Conservation (phyloP, 1,284 basidiomycete species). For the Bjerkandera adusta region DNA sequence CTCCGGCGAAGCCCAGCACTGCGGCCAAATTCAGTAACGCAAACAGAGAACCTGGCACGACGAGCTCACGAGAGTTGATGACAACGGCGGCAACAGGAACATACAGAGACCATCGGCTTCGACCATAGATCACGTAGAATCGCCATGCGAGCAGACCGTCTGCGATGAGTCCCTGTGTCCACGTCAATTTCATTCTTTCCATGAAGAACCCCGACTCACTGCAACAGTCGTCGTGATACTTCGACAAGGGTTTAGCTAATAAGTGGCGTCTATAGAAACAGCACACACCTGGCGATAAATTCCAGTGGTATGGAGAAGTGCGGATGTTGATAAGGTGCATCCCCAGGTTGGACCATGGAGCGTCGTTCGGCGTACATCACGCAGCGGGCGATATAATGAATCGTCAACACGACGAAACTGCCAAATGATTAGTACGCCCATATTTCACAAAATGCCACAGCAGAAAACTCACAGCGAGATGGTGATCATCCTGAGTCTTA, state of each 20-base stretch:
- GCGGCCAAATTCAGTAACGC: neutral
- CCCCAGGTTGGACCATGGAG: neutral
- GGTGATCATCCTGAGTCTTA: slow-evolving; percentile 17
- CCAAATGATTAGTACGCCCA: neutral
- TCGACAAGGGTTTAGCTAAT: neutral
- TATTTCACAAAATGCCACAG: neutral
- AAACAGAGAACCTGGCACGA: neutral
- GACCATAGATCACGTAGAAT: slow-evolving; percentile 1
- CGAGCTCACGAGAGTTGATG: neutral
- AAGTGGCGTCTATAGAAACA: neutral
- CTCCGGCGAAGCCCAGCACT: neutral
- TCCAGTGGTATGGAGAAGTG: neutral
- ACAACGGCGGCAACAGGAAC: neutral
- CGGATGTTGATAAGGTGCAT: neutral
- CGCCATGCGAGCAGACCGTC: slow-evolving; percentile 1
- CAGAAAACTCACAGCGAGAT: slow-evolving; percentile 14
- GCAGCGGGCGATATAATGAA: neutral
- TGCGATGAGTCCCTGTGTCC: neutral
- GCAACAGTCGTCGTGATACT: neutral
- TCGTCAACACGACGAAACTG: slow-evolving; percentile 6
- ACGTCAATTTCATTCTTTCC: neutral
- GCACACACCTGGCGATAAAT: neutral
- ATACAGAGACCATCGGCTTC: neutral
- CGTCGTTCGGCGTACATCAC: neutral
- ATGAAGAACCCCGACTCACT: neutral